Evolutionary conservation across 192 early-diverging fungal genomes (phyloP).

Genomic region (Spinellus fusiger): DNA sequence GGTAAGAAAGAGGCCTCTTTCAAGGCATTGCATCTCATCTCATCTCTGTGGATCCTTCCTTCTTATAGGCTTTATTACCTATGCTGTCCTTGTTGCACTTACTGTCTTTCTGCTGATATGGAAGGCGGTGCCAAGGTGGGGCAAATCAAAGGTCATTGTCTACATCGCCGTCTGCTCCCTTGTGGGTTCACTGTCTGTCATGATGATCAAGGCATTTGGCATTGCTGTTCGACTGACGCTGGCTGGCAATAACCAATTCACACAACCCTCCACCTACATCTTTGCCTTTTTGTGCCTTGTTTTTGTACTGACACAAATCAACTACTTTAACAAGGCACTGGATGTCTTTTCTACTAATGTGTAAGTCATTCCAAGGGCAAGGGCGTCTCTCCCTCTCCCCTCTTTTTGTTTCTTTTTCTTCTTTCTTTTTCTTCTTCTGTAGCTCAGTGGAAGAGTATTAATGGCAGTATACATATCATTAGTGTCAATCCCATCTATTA

Average conservation of each 20-base stretch:
- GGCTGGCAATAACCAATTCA: constrained; percentile 9
- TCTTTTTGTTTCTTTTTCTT: too few species aligned
- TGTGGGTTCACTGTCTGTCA: constrained; percentile 12
- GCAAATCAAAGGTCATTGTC: constrained; percentile 6
- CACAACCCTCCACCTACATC: constrained; percentile 8
- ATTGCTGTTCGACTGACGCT: constrained; percentile 14
- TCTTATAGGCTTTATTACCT: constrained; percentile 4
- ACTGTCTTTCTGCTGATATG: constrained; percentile 2
- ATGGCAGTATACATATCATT: not conserved
- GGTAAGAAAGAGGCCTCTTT: constrained; percentile 35
- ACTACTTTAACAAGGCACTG: constrained; percentile 96
- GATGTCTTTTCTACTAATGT: constrained; percentile 87
- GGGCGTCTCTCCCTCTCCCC: too few species aligned
- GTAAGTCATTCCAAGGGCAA: constrained; percentile 44
- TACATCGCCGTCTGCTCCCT: constrained; percentile 14
- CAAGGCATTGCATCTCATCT: not conserved
- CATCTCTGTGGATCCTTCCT: not conserved
- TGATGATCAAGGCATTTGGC: constrained; percentile 19
- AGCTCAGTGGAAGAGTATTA: not conserved
- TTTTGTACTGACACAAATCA: constrained; percentile 87
- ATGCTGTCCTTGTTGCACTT: not conserved
- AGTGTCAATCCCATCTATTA: constrained; percentile 89
- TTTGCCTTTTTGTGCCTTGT: constrained; percentile 14
- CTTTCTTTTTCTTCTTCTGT: not conserved
- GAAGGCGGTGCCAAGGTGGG: constrained; percentile 13